phyloP scores from a whole-genome alignment of 2,329 filamentous ascomycete species.

The Ramichloridium luteum region DNA sequence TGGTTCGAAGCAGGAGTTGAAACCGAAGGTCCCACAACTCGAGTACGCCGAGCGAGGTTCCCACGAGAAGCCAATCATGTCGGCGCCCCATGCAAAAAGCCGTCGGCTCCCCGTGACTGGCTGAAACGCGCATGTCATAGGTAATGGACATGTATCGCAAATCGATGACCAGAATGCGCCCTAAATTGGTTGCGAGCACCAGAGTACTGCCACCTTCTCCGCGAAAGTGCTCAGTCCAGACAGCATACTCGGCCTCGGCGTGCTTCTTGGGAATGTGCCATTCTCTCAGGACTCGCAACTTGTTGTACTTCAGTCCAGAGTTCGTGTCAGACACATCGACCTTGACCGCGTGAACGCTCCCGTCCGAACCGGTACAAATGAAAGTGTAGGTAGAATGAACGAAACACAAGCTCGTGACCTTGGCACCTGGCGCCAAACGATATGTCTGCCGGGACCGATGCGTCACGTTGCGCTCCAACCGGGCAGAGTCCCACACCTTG shows the following conservation, averaged over 20 bases:
- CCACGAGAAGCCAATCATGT: slow-evolving; percentile 80
- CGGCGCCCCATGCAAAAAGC: slow-evolving; percentile 81
- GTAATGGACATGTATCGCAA: slow-evolving; percentile 73
- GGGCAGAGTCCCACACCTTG: slow-evolving; percentile 83
- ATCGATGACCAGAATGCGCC: slow-evolving; percentile 72
- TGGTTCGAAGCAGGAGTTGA: slow-evolving; percentile 71
- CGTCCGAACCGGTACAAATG: slow-evolving; percentile 78
- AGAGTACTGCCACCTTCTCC: slow-evolving; percentile 71
- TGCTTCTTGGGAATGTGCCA: slow-evolving; percentile 52
- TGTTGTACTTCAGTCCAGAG: slow-evolving; percentile 57
- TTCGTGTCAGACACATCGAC: slow-evolving; percentile 52
- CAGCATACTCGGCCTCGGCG: slow-evolving; percentile 54
- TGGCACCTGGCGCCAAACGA: slow-evolving; percentile 56
- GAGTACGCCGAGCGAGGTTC: slow-evolving; percentile 83
- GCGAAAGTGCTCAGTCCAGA: slow-evolving; percentile 89
- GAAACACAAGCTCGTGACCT: slow-evolving; percentile 74
- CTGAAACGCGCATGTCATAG: slow-evolving; percentile 71
- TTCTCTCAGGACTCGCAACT: slow-evolving; percentile 62
- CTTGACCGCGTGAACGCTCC: slow-evolving; percentile 78
- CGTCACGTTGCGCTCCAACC: slow-evolving; percentile 82
- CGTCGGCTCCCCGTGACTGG: slow-evolving; percentile 82
- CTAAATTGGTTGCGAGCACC: slow-evolving; percentile 74
- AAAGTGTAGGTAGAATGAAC: slow-evolving; percentile 92
- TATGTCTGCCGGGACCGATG: slow-evolving; percentile 80
- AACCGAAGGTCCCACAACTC: slow-evolving; percentile 97